Conservation (phyloP, 2,329 filamentous ascomycete species). For the Talaromyces sp. region DNA sequence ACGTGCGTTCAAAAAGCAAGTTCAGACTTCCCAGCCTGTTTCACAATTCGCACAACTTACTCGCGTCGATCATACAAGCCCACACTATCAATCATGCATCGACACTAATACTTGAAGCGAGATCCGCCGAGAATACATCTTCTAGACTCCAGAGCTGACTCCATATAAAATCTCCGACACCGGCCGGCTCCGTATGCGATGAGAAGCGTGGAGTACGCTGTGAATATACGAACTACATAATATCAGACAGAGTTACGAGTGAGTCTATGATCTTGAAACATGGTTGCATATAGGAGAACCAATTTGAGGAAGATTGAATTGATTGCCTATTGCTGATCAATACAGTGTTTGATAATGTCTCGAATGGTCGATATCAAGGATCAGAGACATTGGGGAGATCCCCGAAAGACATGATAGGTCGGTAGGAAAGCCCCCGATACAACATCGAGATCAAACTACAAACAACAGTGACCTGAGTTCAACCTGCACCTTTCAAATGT, state of each 20-base stretch:
- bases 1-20: not conserved
- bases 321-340: not conserved
- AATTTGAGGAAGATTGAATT: not conserved
- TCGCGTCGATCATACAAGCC: not conserved
- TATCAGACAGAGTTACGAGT: not conserved
- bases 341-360: too few species aligned
- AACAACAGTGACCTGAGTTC: not conserved
- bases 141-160: not conserved
- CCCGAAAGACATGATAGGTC: not conserved
- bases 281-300: not conserved
- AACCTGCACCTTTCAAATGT: not conserved
- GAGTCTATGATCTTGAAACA: not conserved
- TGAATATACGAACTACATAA: not conserved
- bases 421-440: not conserved
- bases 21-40: not conserved
- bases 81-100: not conserved
- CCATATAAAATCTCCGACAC: slow-evolving; percentile 2
- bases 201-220: not conserved
- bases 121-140: not conserved
- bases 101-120: not conserved
- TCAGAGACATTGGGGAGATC: not conserved
- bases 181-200: slow-evolving; percentile 1
- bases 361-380: not conserved
- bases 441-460: not conserved
- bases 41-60: not conserved